Evolutionary conservation across 768 basidiomycete genomes (phyloP).

Genomic region (Suillus brevipes): DNA sequence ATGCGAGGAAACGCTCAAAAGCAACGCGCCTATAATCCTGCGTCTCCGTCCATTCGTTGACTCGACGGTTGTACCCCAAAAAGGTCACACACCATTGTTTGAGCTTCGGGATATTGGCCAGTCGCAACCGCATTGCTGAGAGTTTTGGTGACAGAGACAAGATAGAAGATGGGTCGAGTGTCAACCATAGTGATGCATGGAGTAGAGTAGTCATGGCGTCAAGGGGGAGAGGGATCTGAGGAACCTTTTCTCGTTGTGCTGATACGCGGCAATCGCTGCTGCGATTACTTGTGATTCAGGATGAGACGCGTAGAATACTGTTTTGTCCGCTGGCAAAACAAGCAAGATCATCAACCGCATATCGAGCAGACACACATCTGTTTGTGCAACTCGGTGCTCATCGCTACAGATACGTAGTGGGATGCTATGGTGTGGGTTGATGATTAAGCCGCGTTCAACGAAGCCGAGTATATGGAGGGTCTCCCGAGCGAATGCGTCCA

Average conservation of each 20-base stretch:
- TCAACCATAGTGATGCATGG: too few species aligned
- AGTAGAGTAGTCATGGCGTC: constrained; percentile 27
- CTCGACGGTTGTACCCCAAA: neutral
- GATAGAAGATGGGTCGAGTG: constrained; percentile 23
- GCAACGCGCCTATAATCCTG: neutral
- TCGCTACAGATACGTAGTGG: too few species aligned
- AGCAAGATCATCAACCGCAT: neutral
- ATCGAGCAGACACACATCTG: constrained; percentile 31
- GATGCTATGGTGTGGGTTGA: constrained; percentile 21
- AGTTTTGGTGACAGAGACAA: constrained; percentile 36
- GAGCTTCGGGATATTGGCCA: constrained; percentile 1
- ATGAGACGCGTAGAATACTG: constrained; percentile 6
- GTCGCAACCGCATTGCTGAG: too few species aligned
- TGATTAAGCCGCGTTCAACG: constrained; percentile 14
- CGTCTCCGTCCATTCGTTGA: neutral
- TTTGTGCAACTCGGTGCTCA: constrained; percentile 15
- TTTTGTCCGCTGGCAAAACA: constrained; percentile 14
- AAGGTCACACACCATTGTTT: neutral
- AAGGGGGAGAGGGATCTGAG: constrained; percentile 15
- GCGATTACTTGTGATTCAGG: constrained; percentile 33
- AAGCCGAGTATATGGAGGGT: constrained; percentile 27
- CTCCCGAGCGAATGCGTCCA: constrained; percentile 25
- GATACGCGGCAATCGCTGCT: constrained; percentile 33
- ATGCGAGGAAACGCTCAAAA: neutral
- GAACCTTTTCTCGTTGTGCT: constrained; percentile 21